phyloP scores from a whole-genome alignment of 2,329 filamentous ascomycete genomes.

The Fusarium napiforme region DNA sequence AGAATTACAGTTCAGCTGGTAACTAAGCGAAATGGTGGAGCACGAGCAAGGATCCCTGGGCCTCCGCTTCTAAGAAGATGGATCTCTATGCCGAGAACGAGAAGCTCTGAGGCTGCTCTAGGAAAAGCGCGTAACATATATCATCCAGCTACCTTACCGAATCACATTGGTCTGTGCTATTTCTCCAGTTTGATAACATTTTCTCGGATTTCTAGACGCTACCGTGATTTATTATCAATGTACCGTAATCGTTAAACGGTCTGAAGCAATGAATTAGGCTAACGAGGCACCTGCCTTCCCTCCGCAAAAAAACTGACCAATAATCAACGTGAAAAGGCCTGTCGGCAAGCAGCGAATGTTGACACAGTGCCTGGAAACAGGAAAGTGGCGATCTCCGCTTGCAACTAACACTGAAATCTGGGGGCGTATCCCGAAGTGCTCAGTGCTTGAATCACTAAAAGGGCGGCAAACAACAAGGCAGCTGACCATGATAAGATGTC shows the following conservation, averaged over 20 bases:
- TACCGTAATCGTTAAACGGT: neutral
- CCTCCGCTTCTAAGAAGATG: neutral
- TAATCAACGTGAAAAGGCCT: constrained; percentile 1
- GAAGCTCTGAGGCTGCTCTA: constrained; percentile 22
- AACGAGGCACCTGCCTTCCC: neutral
- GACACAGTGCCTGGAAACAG: constrained; percentile 24
- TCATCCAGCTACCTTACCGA: neutral
- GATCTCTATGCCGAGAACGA: constrained; percentile 1
- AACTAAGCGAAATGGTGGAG: constrained; percentile 34
- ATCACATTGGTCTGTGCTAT: neutral
- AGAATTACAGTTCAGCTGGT: constrained; percentile 34
- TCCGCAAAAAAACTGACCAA: constrained; percentile 10
- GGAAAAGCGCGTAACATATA: constrained; percentile 17
- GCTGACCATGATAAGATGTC: constrained; percentile 24
- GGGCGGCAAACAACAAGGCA: constrained; percentile 24
- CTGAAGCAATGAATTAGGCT: neutral
- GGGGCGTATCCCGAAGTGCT: constrained; percentile 21
- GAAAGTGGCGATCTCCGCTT: constrained; percentile 51
- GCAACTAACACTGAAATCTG: constrained; percentile 21
- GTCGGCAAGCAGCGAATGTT: constrained; percentile 30
- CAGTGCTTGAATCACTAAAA: constrained; percentile 18
- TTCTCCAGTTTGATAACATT: neutral
- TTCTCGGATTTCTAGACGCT: neutral
- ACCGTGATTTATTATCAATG: neutral
- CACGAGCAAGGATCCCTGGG: neutral